These are phyloP conservation scores for Urtica urens DNA, from an alignment of 306 rosid genomes.

Conservation along the genomic window DNA sequence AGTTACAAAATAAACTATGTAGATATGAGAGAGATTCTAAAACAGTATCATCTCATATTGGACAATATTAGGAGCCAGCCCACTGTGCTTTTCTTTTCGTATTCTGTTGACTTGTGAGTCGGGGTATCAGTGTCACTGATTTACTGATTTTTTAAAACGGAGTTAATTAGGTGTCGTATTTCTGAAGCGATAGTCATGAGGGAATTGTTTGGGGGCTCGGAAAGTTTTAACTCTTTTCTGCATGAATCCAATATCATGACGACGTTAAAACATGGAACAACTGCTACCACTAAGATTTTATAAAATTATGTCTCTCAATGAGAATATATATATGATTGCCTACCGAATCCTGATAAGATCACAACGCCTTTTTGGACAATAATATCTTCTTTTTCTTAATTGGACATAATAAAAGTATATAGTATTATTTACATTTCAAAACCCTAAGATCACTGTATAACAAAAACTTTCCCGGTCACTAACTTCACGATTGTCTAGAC, in stretches of 20 bases:
- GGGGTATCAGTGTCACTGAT: no score
- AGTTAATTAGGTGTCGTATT: no score
- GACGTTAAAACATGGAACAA: slow-evolving; percentile 14
- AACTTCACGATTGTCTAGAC: no score
- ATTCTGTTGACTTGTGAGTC: no score
- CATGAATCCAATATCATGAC: slow-evolving; percentile 13
- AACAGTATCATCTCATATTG: no score
- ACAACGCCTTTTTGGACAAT: slow-evolving; percentile 4
- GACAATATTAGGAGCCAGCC: no score
- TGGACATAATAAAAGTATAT: neutral
- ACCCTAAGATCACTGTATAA: neutral
- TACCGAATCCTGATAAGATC: slow-evolving; percentile 35
- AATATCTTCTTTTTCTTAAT: neutral
- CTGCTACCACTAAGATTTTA: slow-evolving; percentile 35
- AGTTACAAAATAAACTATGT: no score
- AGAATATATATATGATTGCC: slow-evolving; percentile 3
- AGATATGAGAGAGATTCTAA: no score
- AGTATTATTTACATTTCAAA: neutral
- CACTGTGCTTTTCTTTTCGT: no score
- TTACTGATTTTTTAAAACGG: no score
- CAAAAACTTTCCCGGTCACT: no score
- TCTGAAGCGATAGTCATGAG: no score
- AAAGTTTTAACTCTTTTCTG: slow-evolving; percentile 16
- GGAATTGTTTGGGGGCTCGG: slow-evolving; percentile 24
- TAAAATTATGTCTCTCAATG: slow-evolving; percentile 2